Evolutionary conservation across 2,329 filamentous ascomycete species (phyloP), one percentile per base, ranked within the genome.

Genomic region (Colletotrichum cuscutae): DNA sequence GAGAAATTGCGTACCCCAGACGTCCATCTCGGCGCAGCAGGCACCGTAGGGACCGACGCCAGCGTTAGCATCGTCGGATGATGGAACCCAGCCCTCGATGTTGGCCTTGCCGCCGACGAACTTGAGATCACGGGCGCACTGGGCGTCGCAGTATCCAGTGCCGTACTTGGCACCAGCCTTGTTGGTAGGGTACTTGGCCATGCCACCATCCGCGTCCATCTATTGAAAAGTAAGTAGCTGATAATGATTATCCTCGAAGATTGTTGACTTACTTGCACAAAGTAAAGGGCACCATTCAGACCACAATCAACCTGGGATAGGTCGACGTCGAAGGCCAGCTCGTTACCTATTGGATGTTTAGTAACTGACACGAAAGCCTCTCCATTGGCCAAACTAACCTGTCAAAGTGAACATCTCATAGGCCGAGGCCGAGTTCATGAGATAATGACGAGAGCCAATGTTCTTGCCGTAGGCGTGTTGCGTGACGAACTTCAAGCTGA

Each of bases 291-390:
- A 71, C 89, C 90, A n/a, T 93, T 93, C 75, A 93, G 81, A 67
- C 92, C 92, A 76, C 91, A 93, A 46, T 79, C 88, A 28, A 92
- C 84, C 71, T 87, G 86, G 42, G 89, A 91, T 35, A 92, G 86
- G 78, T 93, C 91, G 22, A 92, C 90, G 66, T 92, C 90, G 71
- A 93, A 92, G 42, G 89, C 88, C 79, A 93, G 89, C 80, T 93
- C 91, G 78, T 89, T 85, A 81, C 89, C 32, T 35, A 5, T 35
- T 35, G 32, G 11, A 35, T 0, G 11, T 4, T 35, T 5, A 35
- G 32, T 35, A 35, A 12, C 32, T 35, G 11, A 35, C 32, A 12
- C 32, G 32, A 35, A 35, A 12, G 11, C 11, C 32, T 35, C 32
- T 35, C 1, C 32, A 35, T 35, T 35, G 0, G 1, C 4, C 11